phyloP scores from a whole-genome alignment of 495 filamentous ascomycete genomes.

The Xylaria venustula region DNA sequence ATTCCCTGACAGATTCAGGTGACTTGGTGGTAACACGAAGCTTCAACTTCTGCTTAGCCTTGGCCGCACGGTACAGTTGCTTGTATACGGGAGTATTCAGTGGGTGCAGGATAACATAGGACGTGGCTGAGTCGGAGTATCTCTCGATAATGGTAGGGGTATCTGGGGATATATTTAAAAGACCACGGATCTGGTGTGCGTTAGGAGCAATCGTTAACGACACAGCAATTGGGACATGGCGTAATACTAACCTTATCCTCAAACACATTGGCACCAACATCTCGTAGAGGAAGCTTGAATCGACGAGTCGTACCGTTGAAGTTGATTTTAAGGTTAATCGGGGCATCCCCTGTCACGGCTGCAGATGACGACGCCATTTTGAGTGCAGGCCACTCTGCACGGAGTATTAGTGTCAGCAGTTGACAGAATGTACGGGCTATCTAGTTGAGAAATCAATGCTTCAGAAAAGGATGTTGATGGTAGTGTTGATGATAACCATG shows the following conservation, averaged over 20 bases:
- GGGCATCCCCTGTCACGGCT: constrained; percentile 52
- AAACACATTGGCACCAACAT: constrained; percentile 73
- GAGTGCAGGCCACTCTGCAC: background rate
- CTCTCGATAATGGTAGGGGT: constrained; percentile 79
- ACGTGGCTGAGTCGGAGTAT: constrained; percentile 88
- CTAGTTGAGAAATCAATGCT: background rate
- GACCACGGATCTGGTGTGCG: constrained; percentile 64
- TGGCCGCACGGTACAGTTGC: constrained; percentile 93
- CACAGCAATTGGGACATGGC: background rate
- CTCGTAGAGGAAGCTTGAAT: constrained; percentile 85
- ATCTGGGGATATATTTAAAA: constrained; percentile 68
- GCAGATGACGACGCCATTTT: constrained; percentile 28
- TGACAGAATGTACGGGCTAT: background rate
- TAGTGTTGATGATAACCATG: background rate
- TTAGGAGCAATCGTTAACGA: constrained; percentile 13
- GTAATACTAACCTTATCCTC: constrained; percentile 76
- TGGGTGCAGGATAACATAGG: constrained; percentile 76
- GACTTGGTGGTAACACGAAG: constrained; percentile 63
- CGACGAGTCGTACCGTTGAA: constrained; percentile 65
- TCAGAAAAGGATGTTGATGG: background rate
- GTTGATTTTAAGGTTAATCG: constrained; percentile 82
- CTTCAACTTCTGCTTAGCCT: constrained; percentile 96
- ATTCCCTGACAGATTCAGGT: constrained; percentile 19
- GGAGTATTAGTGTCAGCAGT: background rate
- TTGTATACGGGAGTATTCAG: constrained; percentile 85